phyloP scores from a whole-genome alignment of 2,329 filamentous ascomycete species.

The Cladosporium colombiae region DNA sequence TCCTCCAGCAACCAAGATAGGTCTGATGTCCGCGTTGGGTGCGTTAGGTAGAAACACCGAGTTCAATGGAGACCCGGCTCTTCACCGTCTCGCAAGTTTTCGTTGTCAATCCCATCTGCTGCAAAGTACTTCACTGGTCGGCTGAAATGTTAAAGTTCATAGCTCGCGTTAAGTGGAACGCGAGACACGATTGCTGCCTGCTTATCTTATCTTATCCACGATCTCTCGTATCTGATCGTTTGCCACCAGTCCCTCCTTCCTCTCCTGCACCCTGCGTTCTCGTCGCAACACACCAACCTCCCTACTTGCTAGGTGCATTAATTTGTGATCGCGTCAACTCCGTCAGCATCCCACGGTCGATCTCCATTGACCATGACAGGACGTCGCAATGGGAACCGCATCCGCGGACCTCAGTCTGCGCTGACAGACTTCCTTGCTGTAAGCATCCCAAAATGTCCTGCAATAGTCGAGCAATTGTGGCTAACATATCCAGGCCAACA shows the following conservation, averaged over 20 bases:
- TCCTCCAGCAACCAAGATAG: background rate
- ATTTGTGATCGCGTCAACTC: background rate
- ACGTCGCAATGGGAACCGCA: constrained; percentile 46
- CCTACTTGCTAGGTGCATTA: background rate
- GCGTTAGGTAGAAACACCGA: no score
- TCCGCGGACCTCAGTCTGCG: constrained; percentile 64
- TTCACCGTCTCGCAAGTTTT: background rate
- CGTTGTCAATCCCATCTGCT: background rate
- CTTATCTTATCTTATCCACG: background rate
- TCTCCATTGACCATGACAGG: constrained; percentile 34
- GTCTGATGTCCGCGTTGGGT: no score
- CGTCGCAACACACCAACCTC: background rate
- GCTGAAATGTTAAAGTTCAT: background rate
- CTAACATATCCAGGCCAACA: constrained; percentile 51
- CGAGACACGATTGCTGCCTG: constrained; percentile 4
- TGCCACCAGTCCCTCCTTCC: background rate
- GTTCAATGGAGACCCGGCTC: no score
- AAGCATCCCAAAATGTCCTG: constrained; percentile 33
- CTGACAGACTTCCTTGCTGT: constrained; percentile 67
- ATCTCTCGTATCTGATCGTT: constrained; percentile 9
- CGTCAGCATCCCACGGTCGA: background rate
- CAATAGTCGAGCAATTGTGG: constrained; percentile 42
- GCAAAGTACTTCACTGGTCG: background rate
- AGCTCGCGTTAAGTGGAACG: background rate
- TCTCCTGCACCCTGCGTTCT: background rate